Evolutionary conservation across 2,329 filamentous ascomycete species (phyloP), one percentile per base, ranked within the genome.

Genomic region (Colletotrichum viniferum): DNA sequence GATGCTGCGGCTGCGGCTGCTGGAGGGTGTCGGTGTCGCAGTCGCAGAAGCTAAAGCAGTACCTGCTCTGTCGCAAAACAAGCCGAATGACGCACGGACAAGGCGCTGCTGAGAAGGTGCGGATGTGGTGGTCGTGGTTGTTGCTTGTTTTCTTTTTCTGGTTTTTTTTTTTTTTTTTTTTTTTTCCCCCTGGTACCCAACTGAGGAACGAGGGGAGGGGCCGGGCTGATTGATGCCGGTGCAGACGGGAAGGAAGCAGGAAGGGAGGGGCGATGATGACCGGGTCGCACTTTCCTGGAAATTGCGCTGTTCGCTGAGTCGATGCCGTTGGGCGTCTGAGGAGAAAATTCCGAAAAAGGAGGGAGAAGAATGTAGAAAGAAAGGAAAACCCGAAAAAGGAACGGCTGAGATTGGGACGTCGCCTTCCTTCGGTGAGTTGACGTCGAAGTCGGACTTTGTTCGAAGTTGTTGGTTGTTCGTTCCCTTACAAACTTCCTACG

Each of bases 31-130:
- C 21, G 21, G 21, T 56, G 26, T 60, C 28, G 56, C 60, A 32
- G n/a, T 32, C 12, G 32, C 60, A 21, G 21, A 32, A 8, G 26
- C 36, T 56, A 30, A 64, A 7, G 34, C 30, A 58, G 38, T 55
- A 28, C 66, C 10, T 16, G 48, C n/a, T 52, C 64, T 52, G 43
- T 67, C 36, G 66, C 32, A 18, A 34, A 52, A 52, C 43, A 66
- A 64, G 69, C 77, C 61, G 24, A 72, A 77, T 61, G 26, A 66
- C 74, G 30, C 55, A 72, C 56, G 61, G 71, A 28, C 34, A 71
- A 56, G 61, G 56, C 74, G 71, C 76, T 78, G 69, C 69, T 71
- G 73, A 72, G 76, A 74, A 76, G 69, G 64, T 52, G 60, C 61
- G 36, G 24, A 43, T 16, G 61, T 61, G 21, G 43, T 58, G 36